Conservation (phyloP, 345 rosid genomes). For the Draba incana region DNA sequence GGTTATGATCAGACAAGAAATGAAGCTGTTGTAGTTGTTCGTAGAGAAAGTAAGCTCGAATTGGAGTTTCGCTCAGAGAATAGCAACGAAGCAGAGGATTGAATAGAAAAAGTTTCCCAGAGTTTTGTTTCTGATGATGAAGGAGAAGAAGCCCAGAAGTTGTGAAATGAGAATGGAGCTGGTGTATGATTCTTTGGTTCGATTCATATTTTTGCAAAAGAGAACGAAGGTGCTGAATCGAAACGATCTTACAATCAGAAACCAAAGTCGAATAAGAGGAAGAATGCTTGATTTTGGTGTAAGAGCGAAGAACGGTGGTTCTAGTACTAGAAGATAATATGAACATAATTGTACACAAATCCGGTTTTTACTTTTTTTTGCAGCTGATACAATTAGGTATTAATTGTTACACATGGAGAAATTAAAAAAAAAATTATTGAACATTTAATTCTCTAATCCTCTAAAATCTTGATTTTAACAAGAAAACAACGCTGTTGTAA, state of each 20-base stretch:
- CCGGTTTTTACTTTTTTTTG: no score
- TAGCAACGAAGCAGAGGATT: conserved; percentile 64
- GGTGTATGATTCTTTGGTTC: conserved; percentile 43
- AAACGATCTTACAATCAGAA: conserved; percentile 14
- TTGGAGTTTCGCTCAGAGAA: conserved; percentile 47
- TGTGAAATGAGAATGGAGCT: conserved; percentile 52
- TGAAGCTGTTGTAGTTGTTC: conserved; percentile 51
- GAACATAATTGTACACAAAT: conserved; percentile 19
- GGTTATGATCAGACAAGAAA: conserved; percentile 26
- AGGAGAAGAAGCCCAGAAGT: conserved; percentile 46
- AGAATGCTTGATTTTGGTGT: conserved; percentile 22
- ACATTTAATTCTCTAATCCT: background rate
- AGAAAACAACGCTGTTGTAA: background rate
- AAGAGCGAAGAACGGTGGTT: background rate
- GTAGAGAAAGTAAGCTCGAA: conserved; percentile 50
- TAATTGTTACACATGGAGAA: no score
- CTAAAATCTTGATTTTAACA: conserved; percentile 14
- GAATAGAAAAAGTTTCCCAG: conserved; percentile 42
- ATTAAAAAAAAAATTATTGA: no score
- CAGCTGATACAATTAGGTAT: no score
- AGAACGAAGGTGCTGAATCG: conserved; percentile 35
- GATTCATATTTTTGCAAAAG: conserved; percentile 43
- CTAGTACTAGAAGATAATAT: background rate
- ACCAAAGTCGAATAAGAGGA: conserved; percentile 32
- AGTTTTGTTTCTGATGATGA: conserved; percentile 27